A percentile compares a stretch with the other conserved stretches of the same genome.
Conservation (phyloP, 2,329 filamentous ascomycete species). For the Trichophyton mentagrophytes region DNA sequence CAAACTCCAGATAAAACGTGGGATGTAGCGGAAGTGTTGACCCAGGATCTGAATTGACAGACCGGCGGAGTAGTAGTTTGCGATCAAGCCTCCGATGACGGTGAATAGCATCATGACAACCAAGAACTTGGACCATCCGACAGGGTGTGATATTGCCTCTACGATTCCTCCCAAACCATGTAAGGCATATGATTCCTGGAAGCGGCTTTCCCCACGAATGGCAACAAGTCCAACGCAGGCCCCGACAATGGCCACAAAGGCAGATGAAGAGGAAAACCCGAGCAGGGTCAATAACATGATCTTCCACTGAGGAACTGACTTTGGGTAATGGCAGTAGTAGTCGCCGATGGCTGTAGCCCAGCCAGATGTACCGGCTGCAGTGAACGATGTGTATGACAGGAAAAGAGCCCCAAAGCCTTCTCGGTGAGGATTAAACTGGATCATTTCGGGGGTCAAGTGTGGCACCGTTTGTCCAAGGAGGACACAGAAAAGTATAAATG, state of each 20-base stretch:
- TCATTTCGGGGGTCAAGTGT: background rate
- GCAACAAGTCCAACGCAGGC: background rate
- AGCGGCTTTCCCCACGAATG: background rate
- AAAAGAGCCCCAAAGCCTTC: background rate
- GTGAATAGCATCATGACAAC: constrained; percentile 5
- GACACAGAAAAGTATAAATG: background rate
- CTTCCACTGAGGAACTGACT: background rate
- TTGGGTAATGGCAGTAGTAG: constrained; percentile 5
- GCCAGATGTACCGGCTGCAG: background rate
- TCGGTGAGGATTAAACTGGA: background rate
- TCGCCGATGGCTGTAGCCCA: constrained; percentile 2
- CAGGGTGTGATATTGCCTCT: background rate
- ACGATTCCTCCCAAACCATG: constrained; percentile 1
- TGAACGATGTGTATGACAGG: background rate
- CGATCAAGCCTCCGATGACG: constrained; percentile 26
- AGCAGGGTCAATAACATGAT: background rate
- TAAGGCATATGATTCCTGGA: background rate
- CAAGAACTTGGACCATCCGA: constrained; percentile 2
- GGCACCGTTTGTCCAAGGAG: constrained; percentile 1
- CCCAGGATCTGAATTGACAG: constrained; percentile 37
- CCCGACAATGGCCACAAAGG: background rate
- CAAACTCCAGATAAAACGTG: constrained; percentile 36
- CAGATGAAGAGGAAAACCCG: background rate
- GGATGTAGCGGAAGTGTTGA: constrained; percentile 39
- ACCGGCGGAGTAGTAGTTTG: constrained; percentile 33